Evolutionary conservation across 176 grass and related monocot genomes (phyloP).

Genomic region (Rhipidocladum racemiflorum): DNA sequence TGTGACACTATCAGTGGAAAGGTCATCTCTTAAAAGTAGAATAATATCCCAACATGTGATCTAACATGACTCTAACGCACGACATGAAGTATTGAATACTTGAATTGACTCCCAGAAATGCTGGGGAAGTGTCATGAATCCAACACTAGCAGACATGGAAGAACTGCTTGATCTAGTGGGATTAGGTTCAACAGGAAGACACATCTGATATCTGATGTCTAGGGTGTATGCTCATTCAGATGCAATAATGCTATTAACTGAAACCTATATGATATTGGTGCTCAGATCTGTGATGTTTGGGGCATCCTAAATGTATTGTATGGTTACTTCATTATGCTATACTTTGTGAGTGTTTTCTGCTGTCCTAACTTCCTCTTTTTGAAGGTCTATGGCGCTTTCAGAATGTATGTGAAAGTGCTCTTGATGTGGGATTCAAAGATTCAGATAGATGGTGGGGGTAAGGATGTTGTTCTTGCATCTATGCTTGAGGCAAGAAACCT

Average conservation of each 20-base stretch:
- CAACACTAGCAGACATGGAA: neutral
- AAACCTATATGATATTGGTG: neutral
- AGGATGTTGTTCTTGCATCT: conserved; percentile 78
- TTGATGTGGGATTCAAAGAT: conserved; percentile 98
- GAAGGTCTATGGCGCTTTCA: conserved; percentile 97
- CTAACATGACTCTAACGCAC: neutral
- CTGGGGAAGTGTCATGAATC: neutral
- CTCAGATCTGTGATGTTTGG: neutral
- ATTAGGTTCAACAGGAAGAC: neutral
- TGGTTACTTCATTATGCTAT: conserved; percentile 14
- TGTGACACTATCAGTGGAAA: neutral
- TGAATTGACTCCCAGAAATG: neutral
- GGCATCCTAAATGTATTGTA: neutral
- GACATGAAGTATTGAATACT: neutral
- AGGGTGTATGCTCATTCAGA: neutral
- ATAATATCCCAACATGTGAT: neutral
- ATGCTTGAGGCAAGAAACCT: conserved; percentile 98
- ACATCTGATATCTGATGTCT: neutral
- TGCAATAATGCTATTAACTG: neutral
- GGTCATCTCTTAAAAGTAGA: neutral
- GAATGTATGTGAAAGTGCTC: conserved; percentile 97
- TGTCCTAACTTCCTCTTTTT: conserved; percentile 40
- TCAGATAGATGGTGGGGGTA: conserved; percentile 85
- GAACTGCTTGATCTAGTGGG: neutral
- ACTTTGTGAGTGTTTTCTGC: neutral